Evolutionary conservation across 768 basidiomycete genomes (phyloP), one percentile per base, ranked within the genome.

Genomic region (Agaricus sinodeliciosus): DNA sequence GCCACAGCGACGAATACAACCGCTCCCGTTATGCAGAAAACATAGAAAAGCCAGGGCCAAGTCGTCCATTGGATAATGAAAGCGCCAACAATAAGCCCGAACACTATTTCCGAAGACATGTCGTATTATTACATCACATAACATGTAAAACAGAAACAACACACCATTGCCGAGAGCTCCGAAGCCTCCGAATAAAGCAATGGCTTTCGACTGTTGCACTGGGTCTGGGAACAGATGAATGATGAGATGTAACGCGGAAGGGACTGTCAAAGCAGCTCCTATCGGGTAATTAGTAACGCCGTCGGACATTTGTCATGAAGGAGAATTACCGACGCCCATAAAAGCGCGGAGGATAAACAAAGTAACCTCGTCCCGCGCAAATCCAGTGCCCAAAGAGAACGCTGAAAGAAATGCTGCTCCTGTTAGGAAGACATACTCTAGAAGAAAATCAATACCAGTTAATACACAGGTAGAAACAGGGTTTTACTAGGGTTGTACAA

Each of bases 41-140:
- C 66, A 59, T 71, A 77, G 59, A 80, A 80, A 26, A 78, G 66
- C 77, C 77, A 78, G 22, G 57, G 65, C 63, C 72, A 79, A 15
- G 71, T 66, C 3, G 63, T 60, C 16, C 60, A 69, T 41, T 64
- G 55, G 6, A 73, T 69, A 42, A 77, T 65, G 13, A 71, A 22
- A 0, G 72, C 75, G n/a, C 75, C 75, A 5, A 73, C 62, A 25
- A 72, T 31, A 16, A 72, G 57, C 1, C 74, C 73, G 27, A 69
- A 54, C 5, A 72, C 71, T 74, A 11, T 31, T 31, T 2, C 31
- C 31, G 11, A 8, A 3, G 25, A 4, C 16, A 15, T 3, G 22
- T 22, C 22, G 28, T 43, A 4, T 15, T 9, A 12, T 40, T 12
- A 41, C 22, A 7, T 12, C 6, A 9, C 8, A 3, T 12, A 12